Base-by-base conservation (phyloP, 192 early-diverging fungal genomes). In the Pilaira anomala region DNA sequence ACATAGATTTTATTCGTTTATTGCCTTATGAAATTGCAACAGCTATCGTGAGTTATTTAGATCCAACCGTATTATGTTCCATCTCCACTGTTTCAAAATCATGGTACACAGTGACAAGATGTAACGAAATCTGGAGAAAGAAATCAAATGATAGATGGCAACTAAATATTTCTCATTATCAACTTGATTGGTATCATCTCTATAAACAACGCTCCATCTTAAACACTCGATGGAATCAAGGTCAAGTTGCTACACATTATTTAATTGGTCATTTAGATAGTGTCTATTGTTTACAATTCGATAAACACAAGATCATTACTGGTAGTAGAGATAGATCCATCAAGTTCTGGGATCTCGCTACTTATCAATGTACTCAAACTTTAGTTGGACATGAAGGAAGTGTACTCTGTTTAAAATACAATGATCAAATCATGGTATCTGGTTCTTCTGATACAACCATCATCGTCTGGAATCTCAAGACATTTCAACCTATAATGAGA, bases 241-340 rank as follows among this genome's bases (percentile, higher is more conserved):
- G 69, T 11, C 68, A 55, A 5, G 79, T 77, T 13, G 51, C 60
- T 4, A 75, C 84, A 22, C 76, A 71, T 22, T 84, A 85, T 16
- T 73, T 98, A 14, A 71, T 67, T 9, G 93, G 92, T 24, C 96
- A 98, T 61, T 62, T 30, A 16, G 94, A 91, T 55, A 92, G 89
- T 61, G 95, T 98, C 2, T 92, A 97, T 62, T 98, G 96, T 62
- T 80, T 97, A 16, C 96, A 98, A 58, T 96, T 85, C 72, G 85
- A 97, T 68, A 77, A 84, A 39, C 41, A 84, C 16, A 88, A 87
- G 57, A 85, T 94, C 19, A 80, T 94, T 0, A 92, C 91, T 0
- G 92, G 92, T 22, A 88, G 86, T 21, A 78, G 89, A 52, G 92
- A 94, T 74, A 72, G 81, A 49, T 86, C 88, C 7, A 83, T 94